Conservation (phyloP, 257 asterid genomes). For the Forsythia viridissima region DNA sequence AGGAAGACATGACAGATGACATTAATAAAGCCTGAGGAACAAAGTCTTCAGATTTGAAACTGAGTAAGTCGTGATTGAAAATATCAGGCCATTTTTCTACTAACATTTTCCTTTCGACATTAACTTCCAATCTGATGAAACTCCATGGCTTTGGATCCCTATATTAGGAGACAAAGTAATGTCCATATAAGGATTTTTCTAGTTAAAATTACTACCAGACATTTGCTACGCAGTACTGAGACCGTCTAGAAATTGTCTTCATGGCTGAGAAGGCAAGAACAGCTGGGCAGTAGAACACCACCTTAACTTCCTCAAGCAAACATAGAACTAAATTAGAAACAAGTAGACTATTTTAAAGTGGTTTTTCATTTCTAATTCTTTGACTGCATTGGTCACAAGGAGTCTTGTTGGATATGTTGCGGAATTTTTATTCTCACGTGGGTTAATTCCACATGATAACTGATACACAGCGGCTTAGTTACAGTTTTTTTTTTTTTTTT, state of each 20-base stretch:
- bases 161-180: too few species aligned
- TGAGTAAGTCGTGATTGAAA: neutral
- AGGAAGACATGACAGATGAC: neutral
- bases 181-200: too few species aligned
- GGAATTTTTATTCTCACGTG: neutral
- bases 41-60: neutral
- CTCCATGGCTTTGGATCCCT: neutral
- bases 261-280: neutral
- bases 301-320: neutral
- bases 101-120: neutral
- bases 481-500: too few species aligned
- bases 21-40: neutral
- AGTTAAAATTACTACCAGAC: too few species aligned
- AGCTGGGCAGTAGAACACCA: neutral
- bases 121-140: too few species aligned
- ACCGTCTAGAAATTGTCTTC: neutral
- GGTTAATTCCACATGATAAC: neutral
- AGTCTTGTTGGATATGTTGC: neutral
- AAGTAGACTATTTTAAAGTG: too few species aligned
- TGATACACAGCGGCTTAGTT: too few species aligned
- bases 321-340: neutral
- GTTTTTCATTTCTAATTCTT: neutral
- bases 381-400: neutral
- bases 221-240: neutral
- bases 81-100: too few species aligned